These are phyloP conservation scores for Bremia lactucae DNA, from an alignment of 352 stramenopile species.

Conservation along the genomic window DNA sequence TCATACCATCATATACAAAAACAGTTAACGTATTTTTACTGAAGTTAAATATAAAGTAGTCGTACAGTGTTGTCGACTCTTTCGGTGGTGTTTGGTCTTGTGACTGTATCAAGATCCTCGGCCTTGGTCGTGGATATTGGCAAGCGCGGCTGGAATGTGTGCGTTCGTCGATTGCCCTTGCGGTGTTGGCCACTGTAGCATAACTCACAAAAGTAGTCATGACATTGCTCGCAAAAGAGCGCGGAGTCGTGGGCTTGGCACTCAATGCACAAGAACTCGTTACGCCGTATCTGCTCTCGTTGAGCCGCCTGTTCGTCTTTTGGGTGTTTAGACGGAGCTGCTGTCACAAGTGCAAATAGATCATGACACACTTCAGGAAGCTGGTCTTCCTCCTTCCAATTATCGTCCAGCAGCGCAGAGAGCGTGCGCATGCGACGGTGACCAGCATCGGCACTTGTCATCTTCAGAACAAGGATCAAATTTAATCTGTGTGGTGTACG, in stretches of 20 bases:
- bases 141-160: slow-evolving; percentile 70
- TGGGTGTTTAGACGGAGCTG: slow-evolving; percentile 10
- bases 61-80: slow-evolving; percentile 31
- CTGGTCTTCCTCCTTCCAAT: slow-evolving; percentile 41
- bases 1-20: slow-evolving; percentile 1
- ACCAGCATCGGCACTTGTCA: slow-evolving; percentile 10
- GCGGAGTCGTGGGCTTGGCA: slow-evolving; percentile 54
- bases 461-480: no score
- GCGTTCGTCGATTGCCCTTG: slow-evolving; percentile 63
- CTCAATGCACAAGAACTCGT: slow-evolving; percentile 60
- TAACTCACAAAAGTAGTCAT: slow-evolving; percentile 83
- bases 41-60: neutral
- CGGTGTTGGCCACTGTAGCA: slow-evolving; percentile 79
- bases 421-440: slow-evolving; percentile 65
- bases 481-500: no score
- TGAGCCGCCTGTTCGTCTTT: slow-evolving; percentile 19
- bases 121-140: slow-evolving; percentile 5
- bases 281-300: slow-evolving; percentile 19
- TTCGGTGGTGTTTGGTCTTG: slow-evolving; percentile 9
- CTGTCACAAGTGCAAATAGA: slow-evolving; percentile 31
- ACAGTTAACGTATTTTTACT: neutral
- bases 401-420: slow-evolving; percentile 70
- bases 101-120: slow-evolving; percentile 1
- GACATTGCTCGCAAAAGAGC: slow-evolving; percentile 81
- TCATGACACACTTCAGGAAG: slow-evolving; percentile 34